A percentile compares a stretch with the other conserved stretches of the same genome.
phyloP scores from a whole-genome alignment of 345 rosid species.

The Alliaria petiolata region DNA sequence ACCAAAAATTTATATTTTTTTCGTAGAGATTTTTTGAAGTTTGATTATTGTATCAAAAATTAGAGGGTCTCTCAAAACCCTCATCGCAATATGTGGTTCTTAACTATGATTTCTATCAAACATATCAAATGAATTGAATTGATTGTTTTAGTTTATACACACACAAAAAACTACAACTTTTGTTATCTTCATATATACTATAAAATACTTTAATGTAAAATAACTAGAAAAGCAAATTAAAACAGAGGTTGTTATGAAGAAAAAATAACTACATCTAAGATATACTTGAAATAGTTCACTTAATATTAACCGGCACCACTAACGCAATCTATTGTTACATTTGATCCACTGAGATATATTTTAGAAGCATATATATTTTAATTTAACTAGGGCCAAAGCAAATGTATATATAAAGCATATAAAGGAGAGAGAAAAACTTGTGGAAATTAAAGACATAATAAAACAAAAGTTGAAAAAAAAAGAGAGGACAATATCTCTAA shows the following conservation, averaged over 20 bases:
- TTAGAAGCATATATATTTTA: not conserved
- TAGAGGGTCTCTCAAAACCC: too few species aligned
- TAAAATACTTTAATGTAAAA: too few species aligned
- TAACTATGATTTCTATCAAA: not conserved
- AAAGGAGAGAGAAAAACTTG: not conserved
- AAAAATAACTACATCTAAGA: too few species aligned
- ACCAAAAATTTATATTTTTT: not conserved
- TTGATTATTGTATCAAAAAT: too few species aligned
- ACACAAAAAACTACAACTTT: not conserved
- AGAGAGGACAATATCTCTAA: not conserved
- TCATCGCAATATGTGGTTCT: not conserved
- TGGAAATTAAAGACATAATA: slow-evolving; percentile 22
- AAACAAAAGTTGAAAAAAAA: slow-evolving; percentile 11
- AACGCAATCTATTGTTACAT: not conserved
- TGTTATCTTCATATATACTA: not conserved
- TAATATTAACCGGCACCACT: not conserved
- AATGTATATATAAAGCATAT: too few species aligned
- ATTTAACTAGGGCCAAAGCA: too few species aligned
- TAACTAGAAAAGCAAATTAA: too few species aligned
- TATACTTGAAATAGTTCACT: too few species aligned
- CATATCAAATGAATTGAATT: not conserved
- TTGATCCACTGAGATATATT: not conserved
- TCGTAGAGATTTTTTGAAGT: too few species aligned
- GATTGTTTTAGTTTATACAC: not conserved
- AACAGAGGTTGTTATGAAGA: too few species aligned